Evolutionary conservation across 257 asterid genomes (phyloP).

Genomic region (Scutellaria baicalensis): DNA sequence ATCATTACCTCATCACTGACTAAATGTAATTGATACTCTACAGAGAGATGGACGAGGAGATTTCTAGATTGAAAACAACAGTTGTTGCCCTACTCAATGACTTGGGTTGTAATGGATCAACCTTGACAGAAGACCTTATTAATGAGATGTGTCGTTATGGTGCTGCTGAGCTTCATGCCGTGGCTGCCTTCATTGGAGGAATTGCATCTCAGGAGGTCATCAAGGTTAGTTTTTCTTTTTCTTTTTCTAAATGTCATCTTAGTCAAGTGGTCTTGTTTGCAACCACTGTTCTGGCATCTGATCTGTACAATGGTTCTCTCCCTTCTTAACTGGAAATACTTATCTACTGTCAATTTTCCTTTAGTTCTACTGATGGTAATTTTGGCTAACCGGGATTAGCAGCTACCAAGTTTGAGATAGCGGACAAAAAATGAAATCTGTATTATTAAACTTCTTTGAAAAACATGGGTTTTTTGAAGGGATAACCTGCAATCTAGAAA

Average conservation of each 20-base stretch:
- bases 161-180: constrained; percentile 91
- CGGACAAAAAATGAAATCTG: no score
- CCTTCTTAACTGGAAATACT: no score
- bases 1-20: background rate
- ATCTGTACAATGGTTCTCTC: background rate
- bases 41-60: constrained; percentile 95
- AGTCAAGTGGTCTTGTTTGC: background rate
- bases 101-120: constrained; percentile 74
- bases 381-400: no score
- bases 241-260: background rate
- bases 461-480: background rate
- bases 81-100: constrained; percentile 69
- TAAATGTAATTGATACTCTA: constrained; percentile 13
- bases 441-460: background rate
- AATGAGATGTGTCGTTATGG: constrained; percentile 96
- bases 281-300: background rate
- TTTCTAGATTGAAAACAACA: constrained; percentile 80
- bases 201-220: constrained; percentile 95
- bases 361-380: no score
- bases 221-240: constrained; percentile 60
- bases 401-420: background rate
- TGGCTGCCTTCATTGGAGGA: constrained; percentile 91
- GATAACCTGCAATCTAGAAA: background rate
- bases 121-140: constrained; percentile 81
- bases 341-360: no score